Evolutionary conservation across 495 filamentous ascomycete genomes (phyloP).

Genomic region (Neurospora sp.): DNA sequence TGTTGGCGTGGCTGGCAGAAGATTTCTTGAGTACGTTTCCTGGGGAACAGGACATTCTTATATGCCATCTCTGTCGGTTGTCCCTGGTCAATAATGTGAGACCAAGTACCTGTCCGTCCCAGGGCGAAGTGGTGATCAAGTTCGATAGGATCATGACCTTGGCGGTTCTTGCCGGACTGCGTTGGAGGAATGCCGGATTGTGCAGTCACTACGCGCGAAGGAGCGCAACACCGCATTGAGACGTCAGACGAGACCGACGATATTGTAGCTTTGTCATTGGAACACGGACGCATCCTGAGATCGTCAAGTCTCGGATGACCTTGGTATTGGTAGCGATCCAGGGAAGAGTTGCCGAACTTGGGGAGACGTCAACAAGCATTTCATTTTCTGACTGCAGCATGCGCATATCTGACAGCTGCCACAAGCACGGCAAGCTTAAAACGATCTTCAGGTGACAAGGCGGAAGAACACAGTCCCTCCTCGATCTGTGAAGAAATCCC

Average conservation of each 20-base stretch:
- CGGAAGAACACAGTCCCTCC: no score
- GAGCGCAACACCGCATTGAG: not conserved
- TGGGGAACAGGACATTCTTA: not conserved
- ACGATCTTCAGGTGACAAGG: not conserved
- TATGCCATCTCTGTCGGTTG: not conserved
- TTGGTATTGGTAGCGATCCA: not conserved
- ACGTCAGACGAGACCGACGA: not conserved
- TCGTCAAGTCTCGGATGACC: not conserved
- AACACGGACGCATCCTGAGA: not conserved
- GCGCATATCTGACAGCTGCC: not conserved
- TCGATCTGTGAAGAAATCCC: no score
- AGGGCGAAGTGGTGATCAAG: not conserved
- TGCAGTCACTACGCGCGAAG: not conserved
- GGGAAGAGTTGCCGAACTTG: not conserved
- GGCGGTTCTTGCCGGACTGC: conserved; percentile 26
- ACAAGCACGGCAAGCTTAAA: not conserved
- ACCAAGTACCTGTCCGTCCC: not conserved
- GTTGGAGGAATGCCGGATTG: conserved; percentile 38
- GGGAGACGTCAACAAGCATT: not conserved
- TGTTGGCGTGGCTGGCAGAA: not conserved
- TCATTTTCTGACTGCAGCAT: not conserved
- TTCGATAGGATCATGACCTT: conserved; percentile 3
- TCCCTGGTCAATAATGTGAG: conserved; percentile 12
- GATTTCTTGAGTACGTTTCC: not conserved
- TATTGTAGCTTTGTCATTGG: not conserved